Evolutionary conservation across 306 rosid genomes (phyloP).

Genomic region (Begonia masoniana): DNA sequence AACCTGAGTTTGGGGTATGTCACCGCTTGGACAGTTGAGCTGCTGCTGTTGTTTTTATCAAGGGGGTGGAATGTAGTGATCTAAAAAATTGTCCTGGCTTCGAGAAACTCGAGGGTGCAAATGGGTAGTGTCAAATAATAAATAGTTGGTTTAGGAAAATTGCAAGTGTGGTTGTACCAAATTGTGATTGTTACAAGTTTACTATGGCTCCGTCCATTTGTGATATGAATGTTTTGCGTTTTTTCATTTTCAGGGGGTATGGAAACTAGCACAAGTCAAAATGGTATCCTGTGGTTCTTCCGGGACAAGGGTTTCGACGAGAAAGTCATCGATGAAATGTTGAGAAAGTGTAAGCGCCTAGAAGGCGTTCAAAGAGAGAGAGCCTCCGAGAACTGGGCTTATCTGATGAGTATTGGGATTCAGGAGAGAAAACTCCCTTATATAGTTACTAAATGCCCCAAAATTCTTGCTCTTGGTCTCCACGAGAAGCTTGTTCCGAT

Average conservation of each 20-base stretch:
- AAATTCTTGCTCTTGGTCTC: slow-evolving; percentile 58
- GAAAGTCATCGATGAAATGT: slow-evolving; percentile 45
- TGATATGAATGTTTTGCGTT: not conserved
- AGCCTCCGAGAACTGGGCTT: slow-evolving; percentile 77
- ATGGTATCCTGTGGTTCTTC: slow-evolving; percentile 84
- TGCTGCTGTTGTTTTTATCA: too few species aligned
- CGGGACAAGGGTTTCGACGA: slow-evolving; percentile 87
- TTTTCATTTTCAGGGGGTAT: slow-evolving; percentile 22
- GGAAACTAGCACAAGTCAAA: slow-evolving; percentile 39
- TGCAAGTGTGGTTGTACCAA: too few species aligned
- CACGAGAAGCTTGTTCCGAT: slow-evolving; percentile 75
- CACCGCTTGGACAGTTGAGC: too few species aligned
- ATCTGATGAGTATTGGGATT: slow-evolving; percentile 60
- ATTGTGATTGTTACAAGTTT: too few species aligned
- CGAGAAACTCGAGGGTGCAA: too few species aligned
- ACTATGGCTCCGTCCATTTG: too few species aligned
- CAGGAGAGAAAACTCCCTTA: slow-evolving; percentile 76
- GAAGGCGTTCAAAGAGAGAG: slow-evolving; percentile 43
- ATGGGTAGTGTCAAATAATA: too few species aligned
- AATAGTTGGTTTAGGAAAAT: too few species aligned
- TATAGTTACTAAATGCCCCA: slow-evolving; percentile 79
- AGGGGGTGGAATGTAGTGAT: too few species aligned
- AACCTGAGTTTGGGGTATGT: too few species aligned
- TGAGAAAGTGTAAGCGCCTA: slow-evolving; percentile 62
- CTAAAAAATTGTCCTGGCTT: too few species aligned